phyloP scores from a whole-genome alignment of 2,329 filamentous ascomycete species.

The Diaporthe eres region DNA sequence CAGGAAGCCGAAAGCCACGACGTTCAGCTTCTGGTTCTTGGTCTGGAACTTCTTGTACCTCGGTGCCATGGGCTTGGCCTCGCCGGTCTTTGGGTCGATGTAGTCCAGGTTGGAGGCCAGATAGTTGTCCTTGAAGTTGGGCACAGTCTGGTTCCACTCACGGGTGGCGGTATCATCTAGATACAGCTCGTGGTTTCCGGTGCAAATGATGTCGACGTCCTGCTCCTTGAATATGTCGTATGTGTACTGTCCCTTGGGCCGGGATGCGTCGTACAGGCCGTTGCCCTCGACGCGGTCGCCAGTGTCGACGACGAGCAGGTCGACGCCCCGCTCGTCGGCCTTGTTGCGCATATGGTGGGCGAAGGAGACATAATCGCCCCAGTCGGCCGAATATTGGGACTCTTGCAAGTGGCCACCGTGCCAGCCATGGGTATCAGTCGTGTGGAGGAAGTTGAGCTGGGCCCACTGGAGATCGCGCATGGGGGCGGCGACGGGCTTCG shows the following conservation, averaged over 20 bases:
- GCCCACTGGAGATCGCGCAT: slow-evolving; percentile 90
- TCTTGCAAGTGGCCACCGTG: slow-evolving; percentile 93
- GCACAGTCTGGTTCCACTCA: slow-evolving; percentile 85
- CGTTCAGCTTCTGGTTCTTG: slow-evolving; percentile 85
- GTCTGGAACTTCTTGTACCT: slow-evolving; percentile 93
- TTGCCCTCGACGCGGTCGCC: slow-evolving; percentile 95
- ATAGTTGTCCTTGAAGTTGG: slow-evolving; percentile 85
- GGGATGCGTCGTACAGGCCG: slow-evolving; percentile 91
- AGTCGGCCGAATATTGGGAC: slow-evolving; percentile 94
- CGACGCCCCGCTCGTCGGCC: slow-evolving; percentile 83
- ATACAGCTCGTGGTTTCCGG: slow-evolving; percentile 97
- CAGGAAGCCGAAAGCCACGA: slow-evolving; percentile 93
- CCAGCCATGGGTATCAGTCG: slow-evolving; percentile 97
- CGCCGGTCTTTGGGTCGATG: slow-evolving; percentile 77
- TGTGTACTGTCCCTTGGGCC: slow-evolving; percentile 89
- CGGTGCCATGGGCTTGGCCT: slow-evolving; percentile 81
- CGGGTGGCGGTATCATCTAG: slow-evolving; percentile 81
- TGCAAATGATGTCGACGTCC: slow-evolving; percentile 85
- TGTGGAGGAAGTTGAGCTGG: slow-evolving; percentile 97
- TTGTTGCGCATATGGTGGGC: slow-evolving; percentile 83
- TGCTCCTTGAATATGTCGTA: slow-evolving; percentile 90
- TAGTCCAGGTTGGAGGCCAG: slow-evolving; percentile 96
- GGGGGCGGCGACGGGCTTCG: slow-evolving; percentile 82
- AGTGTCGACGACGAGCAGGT: slow-evolving; percentile 94
- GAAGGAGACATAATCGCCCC: slow-evolving; percentile 98